Percentiles rank a stretch among this genome's conserved stretches.
These are phyloP conservation scores for Mrakia hoshinonis DNA, from an alignment of 768 basidiomycete species.

Conservation along the genomic window DNA sequence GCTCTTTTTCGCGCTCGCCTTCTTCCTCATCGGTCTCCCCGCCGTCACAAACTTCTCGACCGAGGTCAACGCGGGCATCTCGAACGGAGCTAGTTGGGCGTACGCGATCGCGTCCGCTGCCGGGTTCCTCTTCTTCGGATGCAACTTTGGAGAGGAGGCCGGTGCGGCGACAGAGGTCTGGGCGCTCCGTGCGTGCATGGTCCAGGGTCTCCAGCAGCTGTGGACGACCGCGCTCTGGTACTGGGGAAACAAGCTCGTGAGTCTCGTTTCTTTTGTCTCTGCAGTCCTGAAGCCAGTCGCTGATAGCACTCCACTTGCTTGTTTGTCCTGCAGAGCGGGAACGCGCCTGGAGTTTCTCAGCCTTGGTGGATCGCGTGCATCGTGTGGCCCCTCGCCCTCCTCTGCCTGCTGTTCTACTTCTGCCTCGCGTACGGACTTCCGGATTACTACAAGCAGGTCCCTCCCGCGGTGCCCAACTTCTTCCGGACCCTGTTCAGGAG, in stretches of 20 bases:
- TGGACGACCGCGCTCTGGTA: conserved; percentile 96
- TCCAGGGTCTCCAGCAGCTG: conserved; percentile 89
- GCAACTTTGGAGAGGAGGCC: conserved; percentile 97
- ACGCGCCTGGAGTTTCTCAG: conserved; percentile 42
- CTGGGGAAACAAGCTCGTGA: conserved; percentile 68
- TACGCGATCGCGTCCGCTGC: conserved; percentile 90
- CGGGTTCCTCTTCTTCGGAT: conserved; percentile 84
- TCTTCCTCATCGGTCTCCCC: conserved; percentile 83
- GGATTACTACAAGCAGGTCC: conserved; percentile 86
- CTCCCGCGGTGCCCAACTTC: conserved; percentile 91
- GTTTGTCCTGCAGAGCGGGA: conserved; percentile 41
- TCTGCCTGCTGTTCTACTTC: conserved; percentile 69
- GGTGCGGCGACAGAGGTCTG: conserved; percentile 93
- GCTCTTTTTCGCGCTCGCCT: conserved; percentile 82
- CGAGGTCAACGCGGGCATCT: conserved; percentile 51
- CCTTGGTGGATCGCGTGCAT: conserved; percentile 81
- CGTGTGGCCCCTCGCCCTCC: conserved; percentile 68
- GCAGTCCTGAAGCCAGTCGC: neutral
- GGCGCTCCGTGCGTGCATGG: conserved; percentile 81
- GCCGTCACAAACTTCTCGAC: conserved; percentile 57
- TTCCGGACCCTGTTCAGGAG: conserved; percentile 77
- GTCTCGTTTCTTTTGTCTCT: neutral
- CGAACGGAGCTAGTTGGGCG: conserved; percentile 71
- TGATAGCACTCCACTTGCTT: neutral
- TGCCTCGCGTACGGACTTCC: conserved; percentile 79